phyloP scores from a whole-genome alignment of 2,329 filamentous ascomycete species.

The Neocucurbitaria cava region DNA sequence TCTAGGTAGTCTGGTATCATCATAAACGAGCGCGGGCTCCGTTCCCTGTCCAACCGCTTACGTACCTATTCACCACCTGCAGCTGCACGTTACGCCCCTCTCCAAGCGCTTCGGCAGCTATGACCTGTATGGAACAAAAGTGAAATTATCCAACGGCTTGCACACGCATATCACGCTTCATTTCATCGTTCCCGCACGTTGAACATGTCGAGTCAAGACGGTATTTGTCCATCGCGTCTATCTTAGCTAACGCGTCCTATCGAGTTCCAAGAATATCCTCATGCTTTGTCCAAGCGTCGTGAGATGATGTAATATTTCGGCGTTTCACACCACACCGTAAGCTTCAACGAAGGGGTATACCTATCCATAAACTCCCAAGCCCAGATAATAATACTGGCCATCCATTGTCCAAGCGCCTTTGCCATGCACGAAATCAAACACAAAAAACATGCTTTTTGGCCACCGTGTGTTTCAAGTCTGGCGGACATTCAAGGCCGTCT shows the following conservation, averaged over 20 bases:
- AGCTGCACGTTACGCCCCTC: constrained; percentile 14
- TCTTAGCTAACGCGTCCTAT: background rate
- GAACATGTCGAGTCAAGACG: no score
- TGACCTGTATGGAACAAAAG: background rate
- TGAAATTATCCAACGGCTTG: background rate
- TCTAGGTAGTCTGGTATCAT: constrained; percentile 8
- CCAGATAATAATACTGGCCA: constrained; percentile 3
- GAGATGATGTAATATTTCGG: background rate
- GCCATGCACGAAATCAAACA: background rate
- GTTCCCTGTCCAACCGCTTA: constrained; percentile 24
- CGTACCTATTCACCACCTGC: no score
- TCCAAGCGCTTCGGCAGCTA: constrained; percentile 4
- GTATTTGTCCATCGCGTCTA: background rate
- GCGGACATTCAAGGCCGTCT: constrained; percentile 51
- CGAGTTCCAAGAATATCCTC: no score
- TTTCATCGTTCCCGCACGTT: no score
- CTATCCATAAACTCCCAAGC: constrained; percentile 11
- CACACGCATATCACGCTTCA: no score
- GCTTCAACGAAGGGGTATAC: constrained; percentile 27
- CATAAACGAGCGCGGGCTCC: constrained; percentile 6
- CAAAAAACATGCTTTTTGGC: no score
- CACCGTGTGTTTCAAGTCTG: constrained; percentile 4
- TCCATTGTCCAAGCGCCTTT: background rate
- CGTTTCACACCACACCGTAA: constrained; percentile 7
- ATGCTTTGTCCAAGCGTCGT: background rate